Conservation (phyloP, 2,329 filamentous ascomycete species). For the Lachnellula hyalina region DNA sequence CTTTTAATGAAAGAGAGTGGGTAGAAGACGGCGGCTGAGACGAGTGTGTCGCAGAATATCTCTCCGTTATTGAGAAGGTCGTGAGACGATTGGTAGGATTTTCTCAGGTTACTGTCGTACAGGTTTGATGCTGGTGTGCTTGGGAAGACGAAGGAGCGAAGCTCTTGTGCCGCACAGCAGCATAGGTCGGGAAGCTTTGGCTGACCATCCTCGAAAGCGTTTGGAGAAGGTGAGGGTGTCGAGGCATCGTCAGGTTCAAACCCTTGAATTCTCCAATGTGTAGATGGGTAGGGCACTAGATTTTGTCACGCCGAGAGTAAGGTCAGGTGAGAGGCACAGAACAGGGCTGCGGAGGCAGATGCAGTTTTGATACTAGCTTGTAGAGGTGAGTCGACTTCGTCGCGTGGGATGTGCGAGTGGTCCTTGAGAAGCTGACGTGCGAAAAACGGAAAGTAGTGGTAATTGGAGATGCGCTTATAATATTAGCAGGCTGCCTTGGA, state of each 20-base stretch:
- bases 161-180: slow-evolving; percentile 36
- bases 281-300: slow-evolving; percentile 22
- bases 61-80: slow-evolving; percentile 35
- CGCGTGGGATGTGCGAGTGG: slow-evolving; percentile 14
- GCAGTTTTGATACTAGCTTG: slow-evolving; percentile 8
- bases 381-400: slow-evolving; percentile 17
- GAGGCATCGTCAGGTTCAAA: slow-evolving; percentile 11
- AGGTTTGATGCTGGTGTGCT: slow-evolving; percentile 29
- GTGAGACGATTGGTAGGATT: slow-evolving; percentile 29
- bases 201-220: not conserved
- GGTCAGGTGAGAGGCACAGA: not conserved
- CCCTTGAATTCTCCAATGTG: slow-evolving; percentile 19
- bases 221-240: no score
- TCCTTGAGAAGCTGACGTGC: slow-evolving; percentile 17
- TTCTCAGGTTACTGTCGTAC: slow-evolving; percentile 31
- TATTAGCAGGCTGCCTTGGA: slow-evolving; percentile 16
- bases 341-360: not conserved
- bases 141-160: slow-evolving; percentile 34
- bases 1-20: slow-evolving; percentile 26
- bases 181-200: slow-evolving; percentile 34
- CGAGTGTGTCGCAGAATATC: slow-evolving; percentile 27
- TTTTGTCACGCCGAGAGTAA: slow-evolving; percentile 13
- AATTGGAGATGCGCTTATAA: slow-evolving; percentile 3
- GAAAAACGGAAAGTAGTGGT: not conserved
- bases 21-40: slow-evolving; percentile 31